Evolutionary conservation across 306 rosid species (phyloP).

Genomic region (Cyclanthera cordifolia): DNA sequence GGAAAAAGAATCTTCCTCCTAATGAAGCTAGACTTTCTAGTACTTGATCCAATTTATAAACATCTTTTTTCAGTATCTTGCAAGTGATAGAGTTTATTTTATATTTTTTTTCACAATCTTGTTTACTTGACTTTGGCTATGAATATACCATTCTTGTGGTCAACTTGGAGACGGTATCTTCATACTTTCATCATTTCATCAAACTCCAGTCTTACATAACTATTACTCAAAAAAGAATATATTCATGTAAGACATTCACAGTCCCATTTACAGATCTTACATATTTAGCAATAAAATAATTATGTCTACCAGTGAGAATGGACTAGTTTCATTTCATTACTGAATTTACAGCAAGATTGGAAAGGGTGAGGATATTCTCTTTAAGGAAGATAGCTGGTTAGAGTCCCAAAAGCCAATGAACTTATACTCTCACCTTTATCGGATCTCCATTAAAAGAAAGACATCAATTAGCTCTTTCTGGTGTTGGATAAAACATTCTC

Average conservation of each 20-base stretch:
- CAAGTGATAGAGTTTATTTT: background rate
- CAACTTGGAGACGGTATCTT: background rate
- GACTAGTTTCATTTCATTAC: background rate
- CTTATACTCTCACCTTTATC: too few species aligned
- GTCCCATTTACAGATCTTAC: background rate
- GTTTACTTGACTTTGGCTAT: background rate
- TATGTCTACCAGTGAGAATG: background rate
- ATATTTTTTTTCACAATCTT: background rate
- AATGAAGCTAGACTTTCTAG: background rate
- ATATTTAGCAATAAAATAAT: background rate
- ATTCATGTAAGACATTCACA: background rate
- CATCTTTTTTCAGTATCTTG: background rate
- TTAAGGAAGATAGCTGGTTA: too few species aligned
- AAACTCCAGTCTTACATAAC: background rate
- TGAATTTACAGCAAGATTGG: too few species aligned
- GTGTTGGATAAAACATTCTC: too few species aligned
- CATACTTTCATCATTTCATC: background rate
- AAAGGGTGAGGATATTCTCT: too few species aligned
- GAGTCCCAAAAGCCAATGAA: too few species aligned
- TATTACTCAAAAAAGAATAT: background rate
- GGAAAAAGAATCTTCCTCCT: background rate
- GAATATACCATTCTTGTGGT: background rate
- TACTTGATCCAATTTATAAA: background rate
- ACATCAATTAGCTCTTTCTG: too few species aligned
- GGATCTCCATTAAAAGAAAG: too few species aligned